phyloP scores from a whole-genome alignment of 306 rosid genomes.

The Rosa persica region DNA sequence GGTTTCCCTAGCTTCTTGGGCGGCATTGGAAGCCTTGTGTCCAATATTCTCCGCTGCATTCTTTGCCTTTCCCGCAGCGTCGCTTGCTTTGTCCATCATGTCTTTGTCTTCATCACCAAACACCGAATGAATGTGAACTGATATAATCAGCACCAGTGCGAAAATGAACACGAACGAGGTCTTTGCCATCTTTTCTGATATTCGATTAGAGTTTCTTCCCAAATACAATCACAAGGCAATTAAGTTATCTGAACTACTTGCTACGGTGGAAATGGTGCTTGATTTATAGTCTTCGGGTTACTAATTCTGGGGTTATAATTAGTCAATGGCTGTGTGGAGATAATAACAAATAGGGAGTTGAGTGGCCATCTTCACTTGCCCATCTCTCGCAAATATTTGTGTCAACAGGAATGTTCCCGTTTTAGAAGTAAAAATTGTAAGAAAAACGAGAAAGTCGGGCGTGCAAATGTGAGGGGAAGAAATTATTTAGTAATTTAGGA shows the following conservation, averaged over 20 bases:
- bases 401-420: background rate
- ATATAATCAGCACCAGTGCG: slow-evolving; percentile 20
- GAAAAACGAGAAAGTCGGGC: background rate
- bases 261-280: background rate
- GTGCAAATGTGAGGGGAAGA: background rate
- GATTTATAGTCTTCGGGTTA: slow-evolving; percentile 9
- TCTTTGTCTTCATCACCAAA: slow-evolving; percentile 7
- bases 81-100: background rate
- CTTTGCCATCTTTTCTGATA: slow-evolving; percentile 12
- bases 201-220: background rate
- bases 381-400: background rate
- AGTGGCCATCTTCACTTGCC: background rate
- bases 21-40: background rate
- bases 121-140: slow-evolving; percentile 4
- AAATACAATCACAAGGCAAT: too few species aligned
- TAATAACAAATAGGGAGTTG: background rate
- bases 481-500: too few species aligned
- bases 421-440: background rate
- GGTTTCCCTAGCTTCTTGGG: background rate
- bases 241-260: background rate
- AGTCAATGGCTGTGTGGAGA: background rate
- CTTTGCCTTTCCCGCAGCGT: slow-evolving; percentile 2
- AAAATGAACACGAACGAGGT: slow-evolving; percentile 3
- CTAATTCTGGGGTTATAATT: background rate
- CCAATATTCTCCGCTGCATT: background rate